Percentiles rank a stretch among this genome's conserved stretches.
Evolutionary conservation across 495 filamentous ascomycete genomes (phyloP).

Genomic region (Pseudomonodictys pantanalensis): DNA sequence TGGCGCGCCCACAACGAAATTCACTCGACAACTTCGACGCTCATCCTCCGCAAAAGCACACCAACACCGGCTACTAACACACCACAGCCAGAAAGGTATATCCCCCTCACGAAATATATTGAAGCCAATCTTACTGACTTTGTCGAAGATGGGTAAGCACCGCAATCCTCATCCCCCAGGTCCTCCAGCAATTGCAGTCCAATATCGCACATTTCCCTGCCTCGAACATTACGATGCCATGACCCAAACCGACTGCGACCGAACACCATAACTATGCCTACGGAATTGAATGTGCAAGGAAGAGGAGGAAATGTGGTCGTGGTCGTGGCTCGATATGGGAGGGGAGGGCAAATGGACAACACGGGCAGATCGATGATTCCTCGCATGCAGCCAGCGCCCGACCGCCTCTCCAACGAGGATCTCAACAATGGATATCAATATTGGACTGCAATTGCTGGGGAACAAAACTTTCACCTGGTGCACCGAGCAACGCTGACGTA

Average conservation of each 20-base stretch:
- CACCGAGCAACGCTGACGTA: conserved; percentile 12
- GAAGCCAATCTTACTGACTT: conserved; percentile 20
- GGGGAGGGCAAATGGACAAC: no score
- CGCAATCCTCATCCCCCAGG: conserved; percentile 23
- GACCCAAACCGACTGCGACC: no score
- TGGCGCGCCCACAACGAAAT: conserved; percentile 45
- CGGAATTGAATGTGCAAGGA: no score
- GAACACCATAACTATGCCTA: no score
- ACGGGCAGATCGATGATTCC: no score
- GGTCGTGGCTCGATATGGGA: no score
- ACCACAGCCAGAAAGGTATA: conserved; percentile 31
- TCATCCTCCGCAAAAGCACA: neutral
- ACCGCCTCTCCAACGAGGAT: neutral
- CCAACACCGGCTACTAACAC: conserved; percentile 22
- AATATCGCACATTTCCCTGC: neutral
- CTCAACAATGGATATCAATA: neutral
- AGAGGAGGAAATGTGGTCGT: no score
- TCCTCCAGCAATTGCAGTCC: conserved; percentile 21
- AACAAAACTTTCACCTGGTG: neutral
- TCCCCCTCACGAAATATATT: neutral
- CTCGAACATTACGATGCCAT: no score
- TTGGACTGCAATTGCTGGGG: conserved; percentile 23
- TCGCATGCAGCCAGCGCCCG: neutral
- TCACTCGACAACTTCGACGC: conserved; percentile 44
- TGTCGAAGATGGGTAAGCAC: conserved; percentile 53